These are phyloP conservation scores for Conticribra weissflogii DNA, from an alignment of 108 stramenopile genomes.

Conservation along the genomic window DNA sequence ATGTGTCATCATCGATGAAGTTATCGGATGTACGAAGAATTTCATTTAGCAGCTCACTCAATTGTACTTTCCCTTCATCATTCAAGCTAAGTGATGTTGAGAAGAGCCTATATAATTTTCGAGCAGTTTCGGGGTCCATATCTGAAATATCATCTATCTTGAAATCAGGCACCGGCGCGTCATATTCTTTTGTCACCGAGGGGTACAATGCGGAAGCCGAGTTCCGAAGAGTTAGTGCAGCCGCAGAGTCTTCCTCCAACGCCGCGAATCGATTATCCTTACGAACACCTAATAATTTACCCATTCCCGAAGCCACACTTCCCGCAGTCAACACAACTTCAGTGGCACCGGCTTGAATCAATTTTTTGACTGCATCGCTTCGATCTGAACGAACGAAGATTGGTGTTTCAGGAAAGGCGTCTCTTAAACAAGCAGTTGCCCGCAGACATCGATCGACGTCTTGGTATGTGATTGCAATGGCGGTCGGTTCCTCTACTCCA, in stretches of 20 bases:
- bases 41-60: conserved; percentile 42
- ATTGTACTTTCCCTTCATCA: conserved; percentile 46
- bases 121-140: conserved; percentile 36
- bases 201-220: conserved; percentile 37
- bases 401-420: conserved; percentile 66
- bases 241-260: conserved; percentile 22
- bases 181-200: conserved; percentile 22
- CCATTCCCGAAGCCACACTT: conserved; percentile 43
- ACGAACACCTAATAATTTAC: conserved; percentile 34
- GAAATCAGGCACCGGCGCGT: no score
- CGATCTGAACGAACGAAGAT: conserved; percentile 66
- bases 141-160: no score
- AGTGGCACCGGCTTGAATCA: conserved; percentile 68
- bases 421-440: conserved; percentile 56
- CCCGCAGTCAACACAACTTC: conserved; percentile 60
- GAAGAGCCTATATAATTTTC: conserved; percentile 44
- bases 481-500: conserved; percentile 65
- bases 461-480: conserved; percentile 61
- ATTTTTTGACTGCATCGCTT: conserved; percentile 29
- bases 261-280: conserved; percentile 35
- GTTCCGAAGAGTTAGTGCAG: conserved; percentile 28
- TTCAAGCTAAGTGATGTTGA: conserved; percentile 40
- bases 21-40: conserved; percentile 36
- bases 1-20: conserved; percentile 26
- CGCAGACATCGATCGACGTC: conserved; percentile 50